Percentiles rank a stretch among this genome's conserved stretches.
These are phyloP conservation scores for Camptophora hylomeconis DNA, from an alignment of 2,329 filamentous ascomycete species.

Conservation along the genomic window DNA sequence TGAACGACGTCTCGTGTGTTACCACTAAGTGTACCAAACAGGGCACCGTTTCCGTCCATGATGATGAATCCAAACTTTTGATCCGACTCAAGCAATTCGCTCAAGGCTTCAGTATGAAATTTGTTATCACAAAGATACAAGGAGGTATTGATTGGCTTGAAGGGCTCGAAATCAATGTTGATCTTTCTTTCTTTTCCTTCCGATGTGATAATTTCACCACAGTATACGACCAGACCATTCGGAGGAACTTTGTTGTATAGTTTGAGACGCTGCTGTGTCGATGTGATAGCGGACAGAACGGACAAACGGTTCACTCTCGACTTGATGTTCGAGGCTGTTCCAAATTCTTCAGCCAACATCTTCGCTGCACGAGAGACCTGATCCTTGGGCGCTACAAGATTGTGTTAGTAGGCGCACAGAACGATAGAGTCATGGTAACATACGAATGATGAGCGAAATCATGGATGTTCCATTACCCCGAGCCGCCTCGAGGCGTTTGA, in stretches of 20 bases:
- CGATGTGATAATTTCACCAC: constrained; percentile 97
- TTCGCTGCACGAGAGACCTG: constrained; percentile 92
- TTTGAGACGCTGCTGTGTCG: constrained; percentile 97
- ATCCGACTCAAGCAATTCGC: constrained; percentile 93
- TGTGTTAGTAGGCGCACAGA: constrained; percentile 15
- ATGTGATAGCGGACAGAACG: constrained; percentile 94
- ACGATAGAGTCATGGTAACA: constrained; percentile 25
- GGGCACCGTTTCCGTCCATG: constrained; percentile 97
- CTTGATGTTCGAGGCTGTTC: constrained; percentile 98
- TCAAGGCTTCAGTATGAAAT: constrained; percentile 95
- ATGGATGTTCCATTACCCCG: constrained; percentile 98
- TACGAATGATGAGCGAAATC: constrained; percentile 98
- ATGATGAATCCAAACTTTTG: constrained; percentile 99
- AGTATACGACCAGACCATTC: constrained; percentile 96
- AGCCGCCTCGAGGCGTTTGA: constrained; percentile 94
- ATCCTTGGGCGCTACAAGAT: constrained; percentile 75
- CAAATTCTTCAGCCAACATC: constrained; percentile 99
- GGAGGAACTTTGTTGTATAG: constrained; percentile 98
- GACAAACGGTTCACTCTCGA: constrained; percentile 98
- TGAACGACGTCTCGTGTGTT: constrained; percentile 95
- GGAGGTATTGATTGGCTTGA: constrained; percentile 99
- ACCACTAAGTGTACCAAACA: constrained; percentile 92
- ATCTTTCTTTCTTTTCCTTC: constrained; percentile 99
- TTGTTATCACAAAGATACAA: constrained; percentile 99
- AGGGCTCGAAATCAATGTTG: constrained; percentile 99